These are phyloP conservation scores for Anthostomella pinea DNA, from an alignment of 2,329 filamentous ascomycete genomes.

Conservation along the genomic window DNA sequence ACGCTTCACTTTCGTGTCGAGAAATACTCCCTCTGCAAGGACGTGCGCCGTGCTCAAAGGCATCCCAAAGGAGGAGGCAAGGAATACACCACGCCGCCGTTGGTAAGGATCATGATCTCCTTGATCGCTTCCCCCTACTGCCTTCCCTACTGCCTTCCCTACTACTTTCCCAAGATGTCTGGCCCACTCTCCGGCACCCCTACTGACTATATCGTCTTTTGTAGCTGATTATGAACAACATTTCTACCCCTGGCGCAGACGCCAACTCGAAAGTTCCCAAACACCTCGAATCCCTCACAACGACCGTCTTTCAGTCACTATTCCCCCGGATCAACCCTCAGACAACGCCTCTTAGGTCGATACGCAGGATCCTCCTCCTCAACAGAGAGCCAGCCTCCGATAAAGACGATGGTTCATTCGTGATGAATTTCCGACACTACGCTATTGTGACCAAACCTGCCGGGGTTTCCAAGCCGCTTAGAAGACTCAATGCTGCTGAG, in stretches of 20 bases:
- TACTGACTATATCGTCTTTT: slow-evolving; percentile 25
- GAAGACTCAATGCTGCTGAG: slow-evolving; percentile 81
- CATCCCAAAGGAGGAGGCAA: slow-evolving; percentile 79
- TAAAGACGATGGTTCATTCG: slow-evolving; percentile 66
- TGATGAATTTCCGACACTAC: slow-evolving; percentile 88
- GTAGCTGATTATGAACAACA: slow-evolving; percentile 97
- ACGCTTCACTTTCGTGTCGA: slow-evolving; percentile 94
- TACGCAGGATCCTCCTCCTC: slow-evolving; percentile 83
- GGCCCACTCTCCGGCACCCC: no score
- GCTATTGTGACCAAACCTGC: slow-evolving; percentile 88
- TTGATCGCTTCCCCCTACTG: background rate
- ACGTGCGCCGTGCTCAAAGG: slow-evolving; percentile 79
- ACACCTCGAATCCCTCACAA: slow-evolving; percentile 88
- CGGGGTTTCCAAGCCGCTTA: slow-evolving; percentile 78
- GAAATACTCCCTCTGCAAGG: slow-evolving; percentile 90
- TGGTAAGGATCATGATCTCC: slow-evolving; percentile 49
- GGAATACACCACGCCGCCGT: slow-evolving; percentile 79
- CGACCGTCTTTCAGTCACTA: slow-evolving; percentile 91
- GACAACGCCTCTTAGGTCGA: slow-evolving; percentile 83
- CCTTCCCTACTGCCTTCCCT: no score
- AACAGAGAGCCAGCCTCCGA: slow-evolving; percentile 67
- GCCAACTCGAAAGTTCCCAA: slow-evolving; percentile 74
- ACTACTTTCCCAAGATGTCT: no score
- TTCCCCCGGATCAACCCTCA: slow-evolving; percentile 96
- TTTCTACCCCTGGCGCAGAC: slow-evolving; percentile 63